A percentile compares a stretch with the other conserved stretches of the same genome.
Conservation (phyloP, 75 land plant species). For the Picea sitchensis region DNA sequence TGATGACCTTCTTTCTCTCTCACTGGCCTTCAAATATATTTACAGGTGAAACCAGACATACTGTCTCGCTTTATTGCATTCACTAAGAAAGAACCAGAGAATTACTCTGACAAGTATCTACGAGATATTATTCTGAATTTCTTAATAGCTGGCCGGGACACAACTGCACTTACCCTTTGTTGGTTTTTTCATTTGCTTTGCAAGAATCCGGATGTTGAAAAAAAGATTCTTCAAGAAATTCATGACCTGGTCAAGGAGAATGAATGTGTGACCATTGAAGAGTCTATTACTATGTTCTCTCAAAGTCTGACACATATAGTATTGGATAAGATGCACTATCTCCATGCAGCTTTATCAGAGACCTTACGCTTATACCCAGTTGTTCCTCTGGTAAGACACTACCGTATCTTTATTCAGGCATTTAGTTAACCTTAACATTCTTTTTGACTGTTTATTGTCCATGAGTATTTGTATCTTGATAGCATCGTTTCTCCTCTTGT, state of each 20-base stretch:
- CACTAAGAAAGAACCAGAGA: conserved; percentile 35
- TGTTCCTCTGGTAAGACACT: conserved; percentile 62
- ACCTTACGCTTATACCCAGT: conserved; percentile 80
- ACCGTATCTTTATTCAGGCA: background rate
- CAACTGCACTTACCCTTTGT: conserved; percentile 69
- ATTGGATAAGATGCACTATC: conserved; percentile 38
- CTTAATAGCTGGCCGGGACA: conserved; percentile 78
- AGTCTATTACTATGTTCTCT: background rate
- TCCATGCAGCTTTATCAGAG: conserved; percentile 76
- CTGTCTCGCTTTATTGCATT: conserved; percentile 59
- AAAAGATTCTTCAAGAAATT: conserved; percentile 26
- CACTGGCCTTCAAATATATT: background rate
- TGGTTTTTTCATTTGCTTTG: conserved; percentile 81
- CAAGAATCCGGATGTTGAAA: conserved; percentile 54
- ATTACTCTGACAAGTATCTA: conserved; percentile 29
- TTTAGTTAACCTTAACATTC: background rate
- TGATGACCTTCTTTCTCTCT: background rate
- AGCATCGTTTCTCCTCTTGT: background rate
- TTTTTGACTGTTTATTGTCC: background rate
- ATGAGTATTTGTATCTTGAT: background rate
- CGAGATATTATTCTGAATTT: conserved; percentile 68
- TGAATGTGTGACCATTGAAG: background rate
- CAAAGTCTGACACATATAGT: conserved; percentile 13
- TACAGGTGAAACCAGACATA: conserved; percentile 46
- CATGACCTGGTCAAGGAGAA: conserved; percentile 1